A percentile compares a stretch with the other conserved stretches of the same genome.
These are phyloP conservation scores for Backusella tarrabulga DNA, from an alignment of 192 early-diverging fungal species.

Conservation along the genomic window DNA sequence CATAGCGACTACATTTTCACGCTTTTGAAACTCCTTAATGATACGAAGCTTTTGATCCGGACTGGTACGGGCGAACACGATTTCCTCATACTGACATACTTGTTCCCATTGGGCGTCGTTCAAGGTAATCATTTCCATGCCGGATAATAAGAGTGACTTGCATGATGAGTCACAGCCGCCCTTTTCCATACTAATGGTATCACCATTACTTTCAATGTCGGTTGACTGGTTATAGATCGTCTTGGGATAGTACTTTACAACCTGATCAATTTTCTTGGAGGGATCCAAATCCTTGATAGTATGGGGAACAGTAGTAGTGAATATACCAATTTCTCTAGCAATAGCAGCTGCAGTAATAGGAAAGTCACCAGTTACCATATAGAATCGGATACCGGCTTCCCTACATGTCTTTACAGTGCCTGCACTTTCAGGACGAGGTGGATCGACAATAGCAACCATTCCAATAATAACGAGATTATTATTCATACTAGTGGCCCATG, in stretches of 20 bases:
- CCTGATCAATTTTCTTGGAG: background rate
- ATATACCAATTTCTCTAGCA: conserved; percentile 76
- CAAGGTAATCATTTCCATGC: conserved; percentile 61
- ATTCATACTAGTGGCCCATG: conserved; percentile 35
- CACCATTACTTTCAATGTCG: background rate
- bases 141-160: conserved; percentile 63
- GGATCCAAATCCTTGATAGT: conserved; percentile 34
- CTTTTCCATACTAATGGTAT: conserved; percentile 45
- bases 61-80: conserved; percentile 79
- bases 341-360: conserved; percentile 78
- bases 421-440: conserved; percentile 74
- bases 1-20: conserved; percentile 76
- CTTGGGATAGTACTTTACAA: conserved; percentile 7
- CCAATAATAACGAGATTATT: conserved; percentile 67
- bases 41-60: conserved; percentile 83
- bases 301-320: conserved; percentile 40
- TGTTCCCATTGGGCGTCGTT: conserved; percentile 69
- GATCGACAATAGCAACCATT: conserved; percentile 80
- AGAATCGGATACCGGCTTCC: conserved; percentile 71
- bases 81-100: conserved; percentile 64
- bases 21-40: conserved; percentile 69
- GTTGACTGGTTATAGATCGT: background rate
- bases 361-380: conserved; percentile 90
- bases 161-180: conserved; percentile 63
- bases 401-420: conserved; percentile 60